Conservation (phyloP, 1,284 basidiomycete genomes). For the Cystobasidium pallidum region DNA sequence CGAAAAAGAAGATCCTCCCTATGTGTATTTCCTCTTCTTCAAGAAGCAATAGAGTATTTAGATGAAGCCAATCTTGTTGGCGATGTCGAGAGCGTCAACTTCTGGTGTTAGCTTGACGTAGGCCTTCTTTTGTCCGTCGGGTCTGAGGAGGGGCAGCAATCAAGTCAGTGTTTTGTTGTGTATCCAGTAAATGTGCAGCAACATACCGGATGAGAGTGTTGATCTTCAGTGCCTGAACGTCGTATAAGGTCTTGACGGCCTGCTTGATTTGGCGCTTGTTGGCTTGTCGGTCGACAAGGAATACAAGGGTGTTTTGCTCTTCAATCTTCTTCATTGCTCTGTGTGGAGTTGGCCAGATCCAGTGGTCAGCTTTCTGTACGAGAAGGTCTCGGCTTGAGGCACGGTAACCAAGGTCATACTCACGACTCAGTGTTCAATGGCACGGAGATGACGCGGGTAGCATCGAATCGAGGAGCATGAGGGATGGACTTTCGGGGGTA, state of each 20-base stretch:
- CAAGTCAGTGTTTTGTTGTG: no score
- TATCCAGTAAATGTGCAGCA: no score
- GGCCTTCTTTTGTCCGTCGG: constrained; percentile 99
- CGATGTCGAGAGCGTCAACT: constrained; percentile 96
- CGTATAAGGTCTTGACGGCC: constrained; percentile 98
- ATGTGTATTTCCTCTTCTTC: neutral
- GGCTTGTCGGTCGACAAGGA: constrained; percentile 90
- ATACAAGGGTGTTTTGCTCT: constrained; percentile 98
- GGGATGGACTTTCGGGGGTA: constrained; percentile 94
- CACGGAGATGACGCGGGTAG: constrained; percentile 89
- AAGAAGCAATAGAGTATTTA: constrained; percentile 57
- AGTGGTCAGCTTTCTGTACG: no score
- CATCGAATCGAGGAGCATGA: constrained; percentile 96
- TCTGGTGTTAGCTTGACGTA: constrained; percentile 93
- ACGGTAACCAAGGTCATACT: neutral
- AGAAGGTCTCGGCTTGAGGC: no score
- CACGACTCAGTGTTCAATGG: constrained; percentile 62
- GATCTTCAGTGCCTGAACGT: constrained; percentile 92
- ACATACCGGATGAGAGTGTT: constrained; percentile 95
- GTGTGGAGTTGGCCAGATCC: neutral
- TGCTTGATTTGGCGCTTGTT: constrained; percentile 99
- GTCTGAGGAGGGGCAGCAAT: constrained; percentile 61
- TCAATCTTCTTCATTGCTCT: constrained; percentile 96
- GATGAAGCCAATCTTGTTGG: constrained; percentile 95
- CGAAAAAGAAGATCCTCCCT: neutral